Conservation (phyloP, 345 rosid genomes). For the Combretum micranthum region DNA sequence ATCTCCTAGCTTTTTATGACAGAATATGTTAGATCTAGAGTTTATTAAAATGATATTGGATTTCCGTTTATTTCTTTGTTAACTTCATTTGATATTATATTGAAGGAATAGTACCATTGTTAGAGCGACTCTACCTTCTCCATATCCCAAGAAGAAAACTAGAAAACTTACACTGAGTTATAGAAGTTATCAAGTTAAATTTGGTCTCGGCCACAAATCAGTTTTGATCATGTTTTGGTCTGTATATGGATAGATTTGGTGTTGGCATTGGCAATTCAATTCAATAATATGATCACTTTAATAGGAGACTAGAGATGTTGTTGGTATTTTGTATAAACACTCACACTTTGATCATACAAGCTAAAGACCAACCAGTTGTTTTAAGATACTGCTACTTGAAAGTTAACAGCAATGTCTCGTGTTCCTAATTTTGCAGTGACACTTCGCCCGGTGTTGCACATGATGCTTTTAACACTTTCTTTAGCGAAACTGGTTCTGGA, state of each 20-base stretch:
- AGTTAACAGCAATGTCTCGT: not conserved
- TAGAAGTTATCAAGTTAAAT: not conserved
- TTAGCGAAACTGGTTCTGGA: slow-evolving; percentile 31
- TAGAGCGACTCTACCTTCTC: not conserved
- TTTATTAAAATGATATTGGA: too few relatives aligned
- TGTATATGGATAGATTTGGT: too few relatives aligned
- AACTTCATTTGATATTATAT: not conserved
- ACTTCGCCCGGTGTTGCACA: slow-evolving; percentile 16
- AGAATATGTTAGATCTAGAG: too few relatives aligned
- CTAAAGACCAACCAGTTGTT: not conserved
- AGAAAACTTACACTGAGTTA: not conserved
- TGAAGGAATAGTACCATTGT: not conserved
- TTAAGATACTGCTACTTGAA: not conserved
- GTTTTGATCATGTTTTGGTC: too few relatives aligned
- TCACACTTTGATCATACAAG: not conserved
- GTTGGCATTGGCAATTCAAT: too few relatives aligned
- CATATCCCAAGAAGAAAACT: not conserved
- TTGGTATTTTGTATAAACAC: not conserved
- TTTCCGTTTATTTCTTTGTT: too few relatives aligned
- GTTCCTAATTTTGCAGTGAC: slow-evolving; percentile 17
- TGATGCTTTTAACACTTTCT: slow-evolving; percentile 37
- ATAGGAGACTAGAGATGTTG: too few relatives aligned
- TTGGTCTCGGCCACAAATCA: not conserved
- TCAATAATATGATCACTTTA: too few relatives aligned
- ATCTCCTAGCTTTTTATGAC: too few relatives aligned